phyloP scores from a whole-genome alignment of 495 filamentous ascomycete species.

The Tirmania nivea region DNA sequence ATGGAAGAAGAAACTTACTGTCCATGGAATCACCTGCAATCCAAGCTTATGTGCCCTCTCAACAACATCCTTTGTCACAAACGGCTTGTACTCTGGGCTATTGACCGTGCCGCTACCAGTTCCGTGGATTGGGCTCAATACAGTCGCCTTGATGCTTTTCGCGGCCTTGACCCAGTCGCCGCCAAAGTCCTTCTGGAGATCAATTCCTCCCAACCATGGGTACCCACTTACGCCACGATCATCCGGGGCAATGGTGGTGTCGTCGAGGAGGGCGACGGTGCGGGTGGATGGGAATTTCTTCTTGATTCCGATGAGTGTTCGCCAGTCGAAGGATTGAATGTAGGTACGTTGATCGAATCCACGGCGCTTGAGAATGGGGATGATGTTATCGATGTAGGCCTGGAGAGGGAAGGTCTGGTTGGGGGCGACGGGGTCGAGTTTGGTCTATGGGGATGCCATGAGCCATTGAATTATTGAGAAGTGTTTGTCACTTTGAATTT shows the following conservation, averaged over 20 bases:
- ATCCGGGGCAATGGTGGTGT: conserved; percentile 6
- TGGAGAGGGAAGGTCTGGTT: conserved; percentile 17
- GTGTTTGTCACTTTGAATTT: neutral
- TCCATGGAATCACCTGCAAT: conserved; percentile 19
- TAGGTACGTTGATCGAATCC: conserved; percentile 12
- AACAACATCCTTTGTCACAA: conserved; percentile 15
- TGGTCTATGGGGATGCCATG: conserved; percentile 5
- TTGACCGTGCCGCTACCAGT: conserved; percentile 7
- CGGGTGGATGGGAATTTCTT: conserved; percentile 15
- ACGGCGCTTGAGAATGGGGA: conserved; percentile 15
- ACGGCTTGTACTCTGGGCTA: conserved; percentile 14
- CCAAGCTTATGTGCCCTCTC: conserved; percentile 15
- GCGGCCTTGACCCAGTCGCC: conserved; percentile 19
- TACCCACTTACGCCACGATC: conserved; percentile 11
- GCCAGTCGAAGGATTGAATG: conserved; percentile 22
- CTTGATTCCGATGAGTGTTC: conserved; percentile 18
- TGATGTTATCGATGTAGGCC: conserved; percentile 15
- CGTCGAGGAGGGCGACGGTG: conserved; percentile 18
- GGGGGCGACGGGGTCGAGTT: conserved; percentile 14
- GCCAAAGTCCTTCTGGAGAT: conserved; percentile 10
- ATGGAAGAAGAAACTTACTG: too few species aligned
- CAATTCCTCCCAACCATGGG: conserved; percentile 19
- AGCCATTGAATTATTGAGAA: neutral
- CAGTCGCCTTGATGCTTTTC: conserved; percentile 11
- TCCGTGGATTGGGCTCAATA: conserved; percentile 14